These are phyloP conservation scores for Candida lessepsii DNA, from an alignment of 805 yeast species.

Conservation along the genomic window DNA sequence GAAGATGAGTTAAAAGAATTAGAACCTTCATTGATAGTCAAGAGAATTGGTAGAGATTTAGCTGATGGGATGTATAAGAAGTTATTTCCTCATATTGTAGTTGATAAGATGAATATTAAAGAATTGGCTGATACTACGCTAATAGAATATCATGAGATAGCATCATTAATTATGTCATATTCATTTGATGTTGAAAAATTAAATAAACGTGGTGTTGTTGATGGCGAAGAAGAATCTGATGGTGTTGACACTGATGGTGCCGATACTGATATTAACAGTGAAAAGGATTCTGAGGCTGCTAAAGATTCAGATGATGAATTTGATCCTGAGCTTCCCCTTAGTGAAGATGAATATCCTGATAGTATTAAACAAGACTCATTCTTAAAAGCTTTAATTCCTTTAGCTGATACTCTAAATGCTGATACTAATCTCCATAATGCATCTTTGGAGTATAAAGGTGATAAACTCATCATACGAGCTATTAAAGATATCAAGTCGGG, in stretches of 20 bases:
- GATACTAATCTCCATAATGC: conserved; percentile 80
- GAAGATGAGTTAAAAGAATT: conserved; percentile 55
- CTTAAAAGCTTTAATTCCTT: conserved; percentile 84
- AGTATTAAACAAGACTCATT: conserved; percentile 29
- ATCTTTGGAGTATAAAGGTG: conserved; percentile 51
- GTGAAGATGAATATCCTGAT: conserved; percentile 17
- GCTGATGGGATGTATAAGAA: conserved; percentile 61
- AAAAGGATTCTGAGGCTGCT: conserved; percentile 3
- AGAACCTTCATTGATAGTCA: conserved; percentile 67
- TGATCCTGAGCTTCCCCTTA: neutral
- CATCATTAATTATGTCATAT: conserved; percentile 82
- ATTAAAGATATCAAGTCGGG: conserved; percentile 57
- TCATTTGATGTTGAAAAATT: conserved; percentile 77
- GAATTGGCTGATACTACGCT: conserved; percentile 35
- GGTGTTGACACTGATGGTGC: conserved; percentile 20
- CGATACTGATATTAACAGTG: conserved; percentile 1
- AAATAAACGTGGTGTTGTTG: conserved; percentile 17
- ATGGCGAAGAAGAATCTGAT: conserved; percentile 24
- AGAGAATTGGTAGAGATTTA: conserved; percentile 66
- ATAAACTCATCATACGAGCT: conserved; percentile 67
- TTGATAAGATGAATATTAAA: conserved; percentile 27
- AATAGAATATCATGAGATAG: conserved; percentile 67
- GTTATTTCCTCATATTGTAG: conserved; percentile 40
- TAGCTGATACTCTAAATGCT: conserved; percentile 89
- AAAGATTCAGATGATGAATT: conserved; percentile 6